These are phyloP conservation scores for Suillus decipiens DNA, from an alignment of 768 basidiomycete species.

Conservation along the genomic window DNA sequence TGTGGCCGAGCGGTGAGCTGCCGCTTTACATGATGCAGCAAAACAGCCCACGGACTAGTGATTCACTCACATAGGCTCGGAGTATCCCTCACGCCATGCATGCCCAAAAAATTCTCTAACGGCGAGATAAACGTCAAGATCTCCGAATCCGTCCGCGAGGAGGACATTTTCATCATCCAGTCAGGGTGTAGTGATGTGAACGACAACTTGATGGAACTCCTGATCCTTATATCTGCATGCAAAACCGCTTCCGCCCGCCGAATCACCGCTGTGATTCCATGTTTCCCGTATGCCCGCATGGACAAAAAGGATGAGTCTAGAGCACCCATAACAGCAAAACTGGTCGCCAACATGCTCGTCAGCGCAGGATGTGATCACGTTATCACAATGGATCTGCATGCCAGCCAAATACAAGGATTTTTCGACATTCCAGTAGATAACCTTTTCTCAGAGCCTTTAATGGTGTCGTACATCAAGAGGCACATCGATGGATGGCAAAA, in stretches of 20 bases:
- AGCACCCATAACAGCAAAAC: slow-evolving; percentile 96
- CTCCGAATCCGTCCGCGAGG: slow-evolving; percentile 92
- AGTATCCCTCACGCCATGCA: slow-evolving; percentile 82
- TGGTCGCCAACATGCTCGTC: slow-evolving; percentile 96
- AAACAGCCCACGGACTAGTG: slow-evolving; percentile 49
- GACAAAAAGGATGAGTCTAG: slow-evolving; percentile 98
- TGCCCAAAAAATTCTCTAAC: slow-evolving; percentile 89
- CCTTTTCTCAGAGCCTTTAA: slow-evolving; percentile 92
- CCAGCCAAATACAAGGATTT: slow-evolving; percentile 98
- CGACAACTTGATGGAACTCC: slow-evolving; percentile 97
- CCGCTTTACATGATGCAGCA: slow-evolving; percentile 40
- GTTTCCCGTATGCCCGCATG: slow-evolving; percentile 95
- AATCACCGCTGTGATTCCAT: slow-evolving; percentile 97
- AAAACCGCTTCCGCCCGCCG: slow-evolving; percentile 94
- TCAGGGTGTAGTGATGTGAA: slow-evolving; percentile 88
- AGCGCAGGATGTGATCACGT: slow-evolving; percentile 98
- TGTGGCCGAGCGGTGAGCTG: slow-evolving; percentile 95
- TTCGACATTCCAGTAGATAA: slow-evolving; percentile 99
- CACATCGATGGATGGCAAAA: slow-evolving; percentile 85
- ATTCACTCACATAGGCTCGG: slow-evolving; percentile 74
- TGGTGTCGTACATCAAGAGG: slow-evolving; percentile 90
- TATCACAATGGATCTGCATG: slow-evolving; percentile 99
- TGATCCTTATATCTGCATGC: slow-evolving; percentile 97
- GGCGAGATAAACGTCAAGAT: slow-evolving; percentile 97
- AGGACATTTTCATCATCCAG: slow-evolving; percentile 99